Evolutionary conservation across 805 yeast genomes (phyloP), one percentile per base, ranked within the genome.

Genomic region (Wickerhamomyces hampshirensis): DNA sequence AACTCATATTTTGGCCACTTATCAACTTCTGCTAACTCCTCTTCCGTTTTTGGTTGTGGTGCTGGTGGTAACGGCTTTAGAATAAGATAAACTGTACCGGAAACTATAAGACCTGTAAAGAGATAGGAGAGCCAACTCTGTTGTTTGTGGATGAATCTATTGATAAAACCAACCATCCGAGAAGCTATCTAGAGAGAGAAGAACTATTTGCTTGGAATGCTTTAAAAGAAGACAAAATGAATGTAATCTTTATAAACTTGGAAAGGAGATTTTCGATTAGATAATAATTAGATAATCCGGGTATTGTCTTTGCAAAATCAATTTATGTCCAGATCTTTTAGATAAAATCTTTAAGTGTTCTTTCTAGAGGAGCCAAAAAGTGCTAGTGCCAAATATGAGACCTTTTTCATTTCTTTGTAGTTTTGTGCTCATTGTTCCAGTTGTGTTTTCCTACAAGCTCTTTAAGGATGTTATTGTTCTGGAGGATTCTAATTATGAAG

Each of bases 381-480:
- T 21, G 11, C 24, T 21, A 11, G 10, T 21, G 24, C 24, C 24
- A 21, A 21, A 21, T 21, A 21, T 21, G 24, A 21, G 11, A 7
- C 24, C 11, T 8, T 21, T 11, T 21, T 7, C 11, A 7, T 21
- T 7, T 7, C 24, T 21, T 21, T 21, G 10, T 7, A 21, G 10
- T 7, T 17, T 34, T 10, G 13, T 34, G 12, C 13, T 6, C 2
- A 31, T 43, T 14, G 12, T 39, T 10, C 36, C 37, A 6, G 11
- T 39, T 6, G 10, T 30, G 5, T 13, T 23, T 11, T 35, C 38
- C 11, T 43, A 23, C 34, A 34, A 38, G 27, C 38, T 40, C 1
- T 47, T 40, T 35, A 47, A 45, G 19, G 47, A 47, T 6, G 48
- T 53, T 8, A 38, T 45, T 5, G 52, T 53, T 5, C 53, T 50